Conservation (phyloP, 768 basidiomycete genomes). For the Guyanaporus albipodus region DNA sequence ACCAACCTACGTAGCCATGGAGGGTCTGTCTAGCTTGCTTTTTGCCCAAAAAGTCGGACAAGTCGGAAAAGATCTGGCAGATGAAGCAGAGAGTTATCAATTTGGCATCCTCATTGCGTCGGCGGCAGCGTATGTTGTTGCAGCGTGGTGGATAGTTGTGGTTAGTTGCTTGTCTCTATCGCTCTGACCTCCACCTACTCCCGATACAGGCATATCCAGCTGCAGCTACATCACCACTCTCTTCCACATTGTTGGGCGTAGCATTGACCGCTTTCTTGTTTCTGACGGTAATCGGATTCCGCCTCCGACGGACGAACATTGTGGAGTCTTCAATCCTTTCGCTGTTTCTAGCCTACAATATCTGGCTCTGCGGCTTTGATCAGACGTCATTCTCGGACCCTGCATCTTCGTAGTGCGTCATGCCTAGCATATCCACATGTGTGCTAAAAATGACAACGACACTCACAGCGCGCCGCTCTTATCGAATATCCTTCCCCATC, state of each 20-base stretch:
- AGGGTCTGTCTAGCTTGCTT: conserved; percentile 79
- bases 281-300: conserved; percentile 88
- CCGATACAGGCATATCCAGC: conserved; percentile 67
- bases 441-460: conserved; percentile 11
- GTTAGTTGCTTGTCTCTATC: conserved; percentile 41
- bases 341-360: conserved; percentile 84
- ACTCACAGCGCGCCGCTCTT: conserved; percentile 62
- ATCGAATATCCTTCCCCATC: conserved; percentile 75
- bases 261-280: conserved; percentile 87
- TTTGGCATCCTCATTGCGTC: conserved; percentile 72
- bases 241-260: conserved; percentile 84
- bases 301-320: conserved; percentile 82
- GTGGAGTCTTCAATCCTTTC: conserved; percentile 88
- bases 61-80: conserved; percentile 66
- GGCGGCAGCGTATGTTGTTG: conserved; percentile 74
- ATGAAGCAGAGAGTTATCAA: conserved; percentile 71
- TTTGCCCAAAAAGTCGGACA: conserved; percentile 81
- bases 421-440: background rate
- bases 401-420: conserved; percentile 70
- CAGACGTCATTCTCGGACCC: conserved; percentile 68
- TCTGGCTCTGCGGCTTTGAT: conserved; percentile 86
- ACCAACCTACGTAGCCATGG: conserved; percentile 76
- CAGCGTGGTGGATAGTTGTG: conserved; percentile 83
- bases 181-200: conserved; percentile 9
- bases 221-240: conserved; percentile 78